A percentile compares a stretch with the other conserved stretches of the same genome.
These are phyloP conservation scores for Silene coronaria DNA, from an alignment of 179 eudicot genomes.

Conservation along the genomic window DNA sequence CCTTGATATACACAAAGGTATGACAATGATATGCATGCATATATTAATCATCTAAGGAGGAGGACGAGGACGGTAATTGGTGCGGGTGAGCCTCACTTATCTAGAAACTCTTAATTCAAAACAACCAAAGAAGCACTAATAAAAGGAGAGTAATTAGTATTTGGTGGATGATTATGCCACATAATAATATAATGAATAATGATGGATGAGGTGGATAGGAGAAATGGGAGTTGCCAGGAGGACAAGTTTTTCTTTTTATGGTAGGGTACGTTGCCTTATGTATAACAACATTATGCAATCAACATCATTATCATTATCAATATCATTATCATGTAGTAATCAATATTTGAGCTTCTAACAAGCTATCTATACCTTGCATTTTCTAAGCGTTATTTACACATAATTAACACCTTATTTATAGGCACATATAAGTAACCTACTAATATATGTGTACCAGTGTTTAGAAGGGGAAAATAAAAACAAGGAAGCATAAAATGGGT, in stretches of 20 bases:
- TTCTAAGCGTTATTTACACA: background rate
- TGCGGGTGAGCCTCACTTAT: conserved; percentile 17
- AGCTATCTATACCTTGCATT: background rate
- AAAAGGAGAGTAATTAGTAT: conserved; percentile 32
- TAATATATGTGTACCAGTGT: too few relatives aligned
- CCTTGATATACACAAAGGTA: too few relatives aligned
- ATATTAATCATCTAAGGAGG: background rate
- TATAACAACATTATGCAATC: conserved; percentile 10
- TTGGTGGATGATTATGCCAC: conserved; percentile 32
- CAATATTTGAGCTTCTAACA: background rate
- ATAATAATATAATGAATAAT: conserved; percentile 16
- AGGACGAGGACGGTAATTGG: conserved; percentile 13
- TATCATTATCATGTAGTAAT: background rate
- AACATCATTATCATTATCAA: conserved; percentile 19
- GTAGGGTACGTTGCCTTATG: conserved; percentile 38
- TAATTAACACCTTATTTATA: too few relatives aligned
- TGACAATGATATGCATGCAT: conserved; percentile 26
- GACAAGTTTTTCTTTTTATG: conserved; percentile 21
- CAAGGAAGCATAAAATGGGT: too few relatives aligned
- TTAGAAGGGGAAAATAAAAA: too few relatives aligned
- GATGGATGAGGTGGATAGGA: conserved; percentile 28
- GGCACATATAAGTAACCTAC: too few relatives aligned
- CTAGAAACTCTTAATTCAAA: conserved; percentile 30
- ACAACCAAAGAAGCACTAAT: conserved; percentile 26
- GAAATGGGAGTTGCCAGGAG: conserved; percentile 3